A percentile compares a stretch with the other conserved stretches of the same genome.
phyloP scores from a whole-genome alignment of 129 eudicot species.

The Flaveria trinervia region DNA sequence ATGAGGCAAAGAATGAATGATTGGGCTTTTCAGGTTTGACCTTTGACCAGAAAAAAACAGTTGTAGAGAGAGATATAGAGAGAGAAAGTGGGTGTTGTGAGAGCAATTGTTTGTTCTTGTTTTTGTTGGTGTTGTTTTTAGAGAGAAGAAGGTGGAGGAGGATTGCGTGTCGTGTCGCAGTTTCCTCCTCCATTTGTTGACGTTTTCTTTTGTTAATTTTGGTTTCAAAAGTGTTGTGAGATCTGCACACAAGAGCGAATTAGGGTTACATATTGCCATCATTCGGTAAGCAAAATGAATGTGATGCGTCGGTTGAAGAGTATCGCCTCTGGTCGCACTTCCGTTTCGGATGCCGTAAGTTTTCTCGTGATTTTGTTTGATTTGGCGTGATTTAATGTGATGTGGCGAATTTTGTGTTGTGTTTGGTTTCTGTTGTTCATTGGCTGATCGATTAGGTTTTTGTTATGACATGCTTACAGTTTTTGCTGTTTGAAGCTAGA shows the following conservation, averaged over 20 bases:
- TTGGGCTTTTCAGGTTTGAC: constrained; percentile 45
- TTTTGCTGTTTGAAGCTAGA: no score
- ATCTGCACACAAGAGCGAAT: constrained; percentile 25
- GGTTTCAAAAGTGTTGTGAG: constrained; percentile 28
- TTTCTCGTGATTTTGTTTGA: not conserved
- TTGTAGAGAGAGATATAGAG: constrained; percentile 19
- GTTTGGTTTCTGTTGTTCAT: not conserved
- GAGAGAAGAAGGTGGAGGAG: constrained; percentile 43
- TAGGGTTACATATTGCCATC: constrained; percentile 31
- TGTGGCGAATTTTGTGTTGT: not conserved
- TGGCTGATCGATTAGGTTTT: constrained; percentile 4
- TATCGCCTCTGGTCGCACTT: constrained; percentile 90
- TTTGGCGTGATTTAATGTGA: no score
- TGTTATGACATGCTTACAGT: not conserved
- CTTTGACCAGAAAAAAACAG: constrained; percentile 40
- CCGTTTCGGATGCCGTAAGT: constrained; percentile 86
- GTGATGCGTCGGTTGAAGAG: constrained; percentile 94
- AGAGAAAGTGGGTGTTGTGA: constrained; percentile 16
- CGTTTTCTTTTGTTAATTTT: not conserved
- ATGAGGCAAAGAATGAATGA: constrained; percentile 43
- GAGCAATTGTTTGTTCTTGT: not conserved
- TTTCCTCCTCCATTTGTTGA: constrained; percentile 46
- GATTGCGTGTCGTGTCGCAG: constrained; percentile 45
- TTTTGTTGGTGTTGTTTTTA: not conserved
- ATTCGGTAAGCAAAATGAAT: constrained; percentile 49